These are phyloP conservation scores for Macadamia integrifolia DNA, from an alignment of 164 flowering plant species.

Conservation along the genomic window DNA sequence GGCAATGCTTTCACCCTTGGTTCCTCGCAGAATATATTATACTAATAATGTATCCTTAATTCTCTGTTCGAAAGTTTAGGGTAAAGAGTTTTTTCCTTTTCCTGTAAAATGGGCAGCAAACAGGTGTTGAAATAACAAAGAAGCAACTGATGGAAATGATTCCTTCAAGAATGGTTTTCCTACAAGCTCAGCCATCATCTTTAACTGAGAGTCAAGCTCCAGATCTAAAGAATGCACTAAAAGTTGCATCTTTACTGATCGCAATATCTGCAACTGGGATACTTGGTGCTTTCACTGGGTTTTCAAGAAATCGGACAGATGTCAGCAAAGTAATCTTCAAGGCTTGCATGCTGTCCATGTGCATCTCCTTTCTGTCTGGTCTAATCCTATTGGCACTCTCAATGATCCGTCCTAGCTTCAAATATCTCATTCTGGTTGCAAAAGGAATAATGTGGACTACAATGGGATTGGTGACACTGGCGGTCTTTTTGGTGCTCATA, in stretches of 20 bases:
- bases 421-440: background rate
- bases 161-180: background rate
- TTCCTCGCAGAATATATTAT: background rate
- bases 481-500: background rate
- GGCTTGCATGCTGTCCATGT: background rate
- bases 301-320: background rate
- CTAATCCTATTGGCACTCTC: background rate
- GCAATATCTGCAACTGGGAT: background rate
- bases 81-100: background rate
- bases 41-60: background rate
- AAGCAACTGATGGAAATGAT: background rate
- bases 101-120: background rate
- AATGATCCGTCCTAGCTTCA: background rate
- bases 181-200: background rate
- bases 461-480: background rate
- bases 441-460: background rate
- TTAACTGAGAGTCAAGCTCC: background rate
- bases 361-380: background rate
- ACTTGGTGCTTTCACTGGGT: background rate
- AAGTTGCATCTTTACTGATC: background rate
- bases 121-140: background rate
- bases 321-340: background rate
- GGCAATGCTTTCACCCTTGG: background rate
- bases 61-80: background rate
- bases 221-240: background rate